These are phyloP conservation scores for Trichoderma parareesei DNA, from an alignment of 495 filamentous ascomycete species.

Conservation along the genomic window DNA sequence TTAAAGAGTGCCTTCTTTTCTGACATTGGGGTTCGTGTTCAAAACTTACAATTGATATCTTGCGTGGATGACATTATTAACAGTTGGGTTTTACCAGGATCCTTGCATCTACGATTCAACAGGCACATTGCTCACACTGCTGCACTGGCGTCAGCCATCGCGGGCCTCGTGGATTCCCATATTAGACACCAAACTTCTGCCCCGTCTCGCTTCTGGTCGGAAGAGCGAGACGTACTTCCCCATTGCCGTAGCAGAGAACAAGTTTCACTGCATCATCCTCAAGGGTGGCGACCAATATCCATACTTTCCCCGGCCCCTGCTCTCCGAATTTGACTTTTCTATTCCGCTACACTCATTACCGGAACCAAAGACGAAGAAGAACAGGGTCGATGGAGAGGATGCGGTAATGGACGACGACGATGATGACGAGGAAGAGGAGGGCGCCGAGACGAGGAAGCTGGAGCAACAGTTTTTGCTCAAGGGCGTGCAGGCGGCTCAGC, in stretches of 20 bases:
- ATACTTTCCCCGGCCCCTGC: slow-evolving; percentile 87
- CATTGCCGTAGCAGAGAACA: slow-evolving; percentile 81
- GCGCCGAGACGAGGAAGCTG: slow-evolving; percentile 38
- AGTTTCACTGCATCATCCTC: slow-evolving; percentile 97
- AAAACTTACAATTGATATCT: background rate
- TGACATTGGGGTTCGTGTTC: slow-evolving; percentile 60
- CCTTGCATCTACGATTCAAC: slow-evolving; percentile 90
- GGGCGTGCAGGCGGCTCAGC: slow-evolving; percentile 59
- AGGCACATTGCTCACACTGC: slow-evolving; percentile 74
- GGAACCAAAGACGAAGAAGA: slow-evolving; percentile 29
- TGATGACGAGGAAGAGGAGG: slow-evolving; percentile 22
- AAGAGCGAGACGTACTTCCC: slow-evolving; percentile 93
- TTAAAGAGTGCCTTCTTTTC: slow-evolving; percentile 86
- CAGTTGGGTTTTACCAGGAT: slow-evolving; percentile 43
- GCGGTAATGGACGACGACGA: slow-evolving; percentile 26
- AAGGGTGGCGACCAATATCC: slow-evolving; percentile 90
- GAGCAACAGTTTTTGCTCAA: slow-evolving; percentile 77
- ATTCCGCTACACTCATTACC: slow-evolving; percentile 59
- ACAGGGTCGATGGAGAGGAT: slow-evolving; percentile 26
- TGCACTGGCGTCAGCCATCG: slow-evolving; percentile 81
- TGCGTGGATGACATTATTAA: background rate
- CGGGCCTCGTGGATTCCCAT: slow-evolving; percentile 88
- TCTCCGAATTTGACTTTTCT: slow-evolving; percentile 88
- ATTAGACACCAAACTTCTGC: slow-evolving; percentile 76
- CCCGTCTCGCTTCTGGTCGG: slow-evolving; percentile 69